phyloP scores from a whole-genome alignment of 2,329 filamentous ascomycete species.

The Diaporthe vaccinii region DNA sequence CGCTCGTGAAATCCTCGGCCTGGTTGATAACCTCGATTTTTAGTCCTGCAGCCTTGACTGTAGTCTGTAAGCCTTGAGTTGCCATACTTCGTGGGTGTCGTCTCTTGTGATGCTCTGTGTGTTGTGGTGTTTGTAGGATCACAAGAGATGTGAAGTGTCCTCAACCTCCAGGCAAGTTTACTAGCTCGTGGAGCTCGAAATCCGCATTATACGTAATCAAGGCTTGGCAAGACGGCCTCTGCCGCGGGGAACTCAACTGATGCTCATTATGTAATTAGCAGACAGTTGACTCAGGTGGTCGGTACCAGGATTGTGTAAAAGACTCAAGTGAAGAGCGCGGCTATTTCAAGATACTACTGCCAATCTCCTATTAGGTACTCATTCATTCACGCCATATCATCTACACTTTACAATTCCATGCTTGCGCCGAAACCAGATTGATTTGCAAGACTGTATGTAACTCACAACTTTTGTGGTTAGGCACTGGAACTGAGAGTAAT shows the following conservation, averaged over 20 bases:
- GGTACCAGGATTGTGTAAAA: background rate
- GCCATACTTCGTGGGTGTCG: background rate
- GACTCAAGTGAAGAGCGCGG: background rate
- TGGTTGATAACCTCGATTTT: background rate
- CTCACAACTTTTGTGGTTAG: no score
- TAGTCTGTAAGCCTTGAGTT: background rate
- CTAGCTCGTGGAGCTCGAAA: background rate
- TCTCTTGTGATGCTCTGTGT: background rate
- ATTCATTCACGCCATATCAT: background rate
- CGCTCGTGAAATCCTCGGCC: slow-evolving; percentile 2
- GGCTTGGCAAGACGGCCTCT: slow-evolving; percentile 4
- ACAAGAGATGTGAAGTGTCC: background rate
- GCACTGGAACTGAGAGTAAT: no score
- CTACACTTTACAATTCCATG: background rate
- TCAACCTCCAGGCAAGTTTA: background rate
- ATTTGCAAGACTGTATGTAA: no score
- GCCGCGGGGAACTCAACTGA: background rate
- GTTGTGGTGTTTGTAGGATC: background rate
- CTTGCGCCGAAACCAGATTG: background rate
- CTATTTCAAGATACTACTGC: background rate
- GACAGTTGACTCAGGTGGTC: background rate
- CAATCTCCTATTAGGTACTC: background rate
- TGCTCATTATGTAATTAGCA: slow-evolving; percentile 9
- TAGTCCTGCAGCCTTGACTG: background rate
- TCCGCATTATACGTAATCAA: slow-evolving; percentile 16